Evolutionary conservation across 192 early-diverging fungal genomes (phyloP).

Genomic region (Endogone sp.): DNA sequence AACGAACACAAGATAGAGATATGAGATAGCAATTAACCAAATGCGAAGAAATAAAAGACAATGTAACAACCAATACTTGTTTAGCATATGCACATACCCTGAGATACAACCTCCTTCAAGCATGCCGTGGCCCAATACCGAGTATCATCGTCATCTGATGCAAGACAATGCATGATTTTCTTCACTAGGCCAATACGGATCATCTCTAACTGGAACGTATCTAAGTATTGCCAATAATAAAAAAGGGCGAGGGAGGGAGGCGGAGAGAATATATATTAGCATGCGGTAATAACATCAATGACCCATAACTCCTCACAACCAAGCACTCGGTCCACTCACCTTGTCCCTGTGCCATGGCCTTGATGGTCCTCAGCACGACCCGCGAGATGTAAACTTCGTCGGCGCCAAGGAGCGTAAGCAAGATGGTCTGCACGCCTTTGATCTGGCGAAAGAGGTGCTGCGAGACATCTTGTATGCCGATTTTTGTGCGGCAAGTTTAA

Average conservation of each 20-base stretch:
- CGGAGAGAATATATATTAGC: not conserved
- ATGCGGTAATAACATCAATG: too few species aligned
- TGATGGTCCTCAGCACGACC: conserved; percentile 65
- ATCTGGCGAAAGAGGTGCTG: conserved; percentile 52
- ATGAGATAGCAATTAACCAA: too few species aligned
- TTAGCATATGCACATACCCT: not conserved
- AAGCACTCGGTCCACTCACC: too few species aligned
- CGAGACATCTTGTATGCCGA: conserved; percentile 42
- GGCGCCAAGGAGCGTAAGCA: conserved; percentile 51
- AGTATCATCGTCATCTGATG: conserved; percentile 62
- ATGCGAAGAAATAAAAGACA: not conserved
- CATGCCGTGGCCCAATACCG: conserved; percentile 68
- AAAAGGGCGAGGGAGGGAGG: not conserved
- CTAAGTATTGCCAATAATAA: not conserved
- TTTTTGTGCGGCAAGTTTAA: too few species aligned
- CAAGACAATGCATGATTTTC: conserved; percentile 60
- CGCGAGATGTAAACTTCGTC: conserved; percentile 65
- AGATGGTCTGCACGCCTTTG: conserved; percentile 54
- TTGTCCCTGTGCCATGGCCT: conserved; percentile 62
- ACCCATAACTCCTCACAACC: too few species aligned
- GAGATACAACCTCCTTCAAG: conserved; percentile 31
- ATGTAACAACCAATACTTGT: too few species aligned
- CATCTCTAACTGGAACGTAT: conserved; percentile 35
- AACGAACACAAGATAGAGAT: too few species aligned
- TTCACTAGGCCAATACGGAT: conserved; percentile 51